Percentiles rank a stretch among this genome's conserved stretches.
Evolutionary conservation across 2,329 filamentous ascomycete species (phyloP).

Genomic region (Alternaria viburni): DNA sequence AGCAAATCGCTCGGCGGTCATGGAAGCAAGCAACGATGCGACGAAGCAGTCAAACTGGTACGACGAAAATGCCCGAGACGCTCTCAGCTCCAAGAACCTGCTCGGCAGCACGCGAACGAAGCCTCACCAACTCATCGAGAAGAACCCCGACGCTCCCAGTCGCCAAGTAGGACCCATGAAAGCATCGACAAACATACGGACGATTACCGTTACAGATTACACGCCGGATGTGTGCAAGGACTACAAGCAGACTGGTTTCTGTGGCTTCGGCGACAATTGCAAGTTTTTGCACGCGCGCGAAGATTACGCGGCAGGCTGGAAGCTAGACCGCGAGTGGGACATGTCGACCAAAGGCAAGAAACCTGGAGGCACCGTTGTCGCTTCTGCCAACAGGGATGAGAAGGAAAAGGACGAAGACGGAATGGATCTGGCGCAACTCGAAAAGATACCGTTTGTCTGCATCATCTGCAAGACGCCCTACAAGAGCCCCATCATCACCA

Average conservation of each 20-base stretch:
- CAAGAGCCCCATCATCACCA: slow-evolving; percentile 80
- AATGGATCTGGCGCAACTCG: slow-evolving; percentile 73
- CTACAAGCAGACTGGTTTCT: slow-evolving; percentile 74
- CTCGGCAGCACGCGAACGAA: slow-evolving; percentile 62
- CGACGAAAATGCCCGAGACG: slow-evolving; percentile 69
- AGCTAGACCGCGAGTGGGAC: slow-evolving; percentile 94
- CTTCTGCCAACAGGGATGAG: slow-evolving; percentile 61
- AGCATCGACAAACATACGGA: slow-evolving; percentile 86
- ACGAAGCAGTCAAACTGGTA: slow-evolving; percentile 91
- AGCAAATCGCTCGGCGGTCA: slow-evolving; percentile 67
- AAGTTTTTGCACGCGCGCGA: slow-evolving; percentile 80
- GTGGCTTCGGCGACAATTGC: slow-evolving; percentile 78
- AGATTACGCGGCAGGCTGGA: slow-evolving; percentile 91
- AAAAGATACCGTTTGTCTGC: slow-evolving; percentile 88
- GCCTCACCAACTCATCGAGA: slow-evolving; percentile 69
- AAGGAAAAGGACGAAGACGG: slow-evolving; percentile 55
- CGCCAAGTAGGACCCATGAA: slow-evolving; percentile 84
- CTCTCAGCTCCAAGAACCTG: slow-evolving; percentile 61
- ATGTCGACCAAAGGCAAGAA: slow-evolving; percentile 71
- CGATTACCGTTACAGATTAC: slow-evolving; percentile 88
- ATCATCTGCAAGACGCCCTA: slow-evolving; percentile 84
- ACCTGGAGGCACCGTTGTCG: slow-evolving; percentile 59
- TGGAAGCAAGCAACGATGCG: slow-evolving; percentile 78
- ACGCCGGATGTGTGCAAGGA: slow-evolving; percentile 96
- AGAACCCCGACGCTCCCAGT: slow-evolving; percentile 75